A percentile compares a stretch with the other conserved stretches of the same genome.
phyloP scores from a whole-genome alignment of 257 asterid genomes.

The Misopates orontium region DNA sequence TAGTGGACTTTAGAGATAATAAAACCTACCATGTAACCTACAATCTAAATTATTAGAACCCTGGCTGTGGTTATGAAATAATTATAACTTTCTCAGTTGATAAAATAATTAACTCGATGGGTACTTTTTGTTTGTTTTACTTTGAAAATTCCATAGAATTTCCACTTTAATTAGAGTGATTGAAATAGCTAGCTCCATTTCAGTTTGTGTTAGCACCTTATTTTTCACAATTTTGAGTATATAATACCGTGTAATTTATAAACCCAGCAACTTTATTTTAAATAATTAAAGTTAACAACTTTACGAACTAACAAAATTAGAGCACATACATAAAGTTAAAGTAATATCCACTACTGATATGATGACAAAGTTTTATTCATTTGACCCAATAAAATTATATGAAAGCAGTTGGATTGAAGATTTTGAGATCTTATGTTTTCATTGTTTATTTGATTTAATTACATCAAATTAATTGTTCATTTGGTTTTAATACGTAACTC shows the following conservation, averaged over 20 bases:
- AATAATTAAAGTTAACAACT: background rate
- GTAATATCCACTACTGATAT: background rate
- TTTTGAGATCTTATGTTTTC: conserved; percentile 28
- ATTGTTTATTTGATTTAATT: conserved; percentile 24
- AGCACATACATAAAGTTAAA: conserved; percentile 10
- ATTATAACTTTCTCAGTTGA: too few relatives aligned
- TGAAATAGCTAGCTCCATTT: too few relatives aligned
- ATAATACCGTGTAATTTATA: background rate
- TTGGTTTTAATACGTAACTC: background rate
- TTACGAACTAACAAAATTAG: conserved; percentile 1
- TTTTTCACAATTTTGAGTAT: background rate
- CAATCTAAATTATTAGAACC: too few relatives aligned
- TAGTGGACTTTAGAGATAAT: background rate
- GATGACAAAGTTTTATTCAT: background rate
- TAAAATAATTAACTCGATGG: too few relatives aligned
- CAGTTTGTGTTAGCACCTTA: too few relatives aligned
- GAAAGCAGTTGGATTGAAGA: conserved; percentile 24
- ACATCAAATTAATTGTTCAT: background rate
- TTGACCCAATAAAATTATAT: background rate
- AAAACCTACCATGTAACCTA: too few relatives aligned
- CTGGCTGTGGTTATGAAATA: too few relatives aligned
- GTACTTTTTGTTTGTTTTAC: too few relatives aligned
- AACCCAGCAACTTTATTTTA: background rate
- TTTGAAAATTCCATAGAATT: too few relatives aligned
- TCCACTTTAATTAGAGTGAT: too few relatives aligned